These are phyloP conservation scores for Apiotrichum veenhuisii DNA, from an alignment of 1,284 basidiomycete species.

Conservation along the genomic window DNA sequence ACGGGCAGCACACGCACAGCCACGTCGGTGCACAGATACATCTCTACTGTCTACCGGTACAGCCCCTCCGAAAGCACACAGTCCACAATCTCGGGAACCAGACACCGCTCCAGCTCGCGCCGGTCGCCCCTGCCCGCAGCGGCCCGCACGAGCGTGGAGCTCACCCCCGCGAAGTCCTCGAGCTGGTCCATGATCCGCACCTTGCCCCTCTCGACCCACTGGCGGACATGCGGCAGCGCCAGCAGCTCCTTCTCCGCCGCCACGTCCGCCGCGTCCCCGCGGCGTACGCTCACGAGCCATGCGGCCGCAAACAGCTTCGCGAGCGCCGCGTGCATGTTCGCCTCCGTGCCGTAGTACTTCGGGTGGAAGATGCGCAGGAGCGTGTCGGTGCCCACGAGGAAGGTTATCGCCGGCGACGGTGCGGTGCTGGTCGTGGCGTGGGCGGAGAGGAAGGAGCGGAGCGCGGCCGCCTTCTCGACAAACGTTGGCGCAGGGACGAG, in stretches of 20 bases:
- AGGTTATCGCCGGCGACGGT: constrained; percentile 22
- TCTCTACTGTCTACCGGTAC: no score
- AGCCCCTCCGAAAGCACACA: constrained; percentile 10
- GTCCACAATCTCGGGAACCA: constrained; percentile 10
- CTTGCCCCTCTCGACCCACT: constrained; percentile 55
- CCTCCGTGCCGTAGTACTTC: constrained; percentile 62
- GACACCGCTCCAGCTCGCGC: neutral
- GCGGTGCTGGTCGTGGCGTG: constrained; percentile 28
- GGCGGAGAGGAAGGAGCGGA: constrained; percentile 49
- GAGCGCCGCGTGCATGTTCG: constrained; percentile 47
- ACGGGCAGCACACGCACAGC: no score
- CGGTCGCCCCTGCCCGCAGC: constrained; percentile 44
- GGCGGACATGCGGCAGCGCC: constrained; percentile 49
- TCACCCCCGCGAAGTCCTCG: constrained; percentile 57
- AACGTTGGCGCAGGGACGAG: constrained; percentile 86
- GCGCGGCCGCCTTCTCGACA: constrained; percentile 67
- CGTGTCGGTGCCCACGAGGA: constrained; percentile 80
- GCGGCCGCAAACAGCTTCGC: constrained; percentile 43
- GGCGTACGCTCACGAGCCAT: constrained; percentile 66
- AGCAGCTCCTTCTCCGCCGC: constrained; percentile 44
- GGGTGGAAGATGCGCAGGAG: constrained; percentile 76
- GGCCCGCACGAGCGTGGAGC: constrained; percentile 68
- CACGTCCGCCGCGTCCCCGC: constrained; percentile 43
- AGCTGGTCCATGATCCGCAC: constrained; percentile 61
- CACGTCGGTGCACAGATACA: no score